Conservation (phyloP, 1,139 yeast genomes). For the Geotrichum macrosporum region DNA sequence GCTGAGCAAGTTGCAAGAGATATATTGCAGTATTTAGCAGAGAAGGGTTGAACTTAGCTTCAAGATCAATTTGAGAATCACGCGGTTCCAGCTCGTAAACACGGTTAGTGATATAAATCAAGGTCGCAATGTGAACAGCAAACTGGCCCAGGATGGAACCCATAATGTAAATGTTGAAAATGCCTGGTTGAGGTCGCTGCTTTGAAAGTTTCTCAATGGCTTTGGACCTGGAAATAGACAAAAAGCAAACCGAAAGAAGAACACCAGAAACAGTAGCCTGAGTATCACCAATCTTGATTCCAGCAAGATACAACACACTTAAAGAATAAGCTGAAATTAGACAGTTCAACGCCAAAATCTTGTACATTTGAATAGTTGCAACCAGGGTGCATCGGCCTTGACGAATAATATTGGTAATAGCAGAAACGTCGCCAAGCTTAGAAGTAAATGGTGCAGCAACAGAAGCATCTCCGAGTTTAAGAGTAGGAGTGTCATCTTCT, state of each 20-base stretch:
- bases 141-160: conserved; percentile 96
- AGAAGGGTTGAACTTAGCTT: conserved; percentile 83
- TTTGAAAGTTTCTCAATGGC: conserved; percentile 85
- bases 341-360: conserved; percentile 93
- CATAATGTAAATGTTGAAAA: conserved; percentile 91
- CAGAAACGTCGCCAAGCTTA: conserved; percentile 82
- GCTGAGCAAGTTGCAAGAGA: conserved; percentile 89
- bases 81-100: conserved; percentile 88
- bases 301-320: conserved; percentile 91
- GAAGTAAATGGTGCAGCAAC: conserved; percentile 99
- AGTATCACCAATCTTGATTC: conserved; percentile 96
- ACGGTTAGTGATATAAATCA: conserved; percentile 76
- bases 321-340: conserved; percentile 93
- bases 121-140: conserved; percentile 80
- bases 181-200: conserved; percentile 97
- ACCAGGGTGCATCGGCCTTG: conserved; percentile 99
- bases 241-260: conserved; percentile 86
- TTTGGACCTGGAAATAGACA: conserved; percentile 90
- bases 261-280: conserved; percentile 94
- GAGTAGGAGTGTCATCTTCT: conserved; percentile 82
- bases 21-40: conserved; percentile 94
- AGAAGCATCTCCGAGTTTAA: conserved; percentile 97
- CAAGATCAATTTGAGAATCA: conserved; percentile 82
- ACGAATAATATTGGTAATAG: conserved; percentile 90
- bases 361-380: conserved; percentile 97